These are phyloP conservation scores for Monosporascus sp. DNA, from an alignment of 2,329 filamentous ascomycete species.

Conservation along the genomic window DNA sequence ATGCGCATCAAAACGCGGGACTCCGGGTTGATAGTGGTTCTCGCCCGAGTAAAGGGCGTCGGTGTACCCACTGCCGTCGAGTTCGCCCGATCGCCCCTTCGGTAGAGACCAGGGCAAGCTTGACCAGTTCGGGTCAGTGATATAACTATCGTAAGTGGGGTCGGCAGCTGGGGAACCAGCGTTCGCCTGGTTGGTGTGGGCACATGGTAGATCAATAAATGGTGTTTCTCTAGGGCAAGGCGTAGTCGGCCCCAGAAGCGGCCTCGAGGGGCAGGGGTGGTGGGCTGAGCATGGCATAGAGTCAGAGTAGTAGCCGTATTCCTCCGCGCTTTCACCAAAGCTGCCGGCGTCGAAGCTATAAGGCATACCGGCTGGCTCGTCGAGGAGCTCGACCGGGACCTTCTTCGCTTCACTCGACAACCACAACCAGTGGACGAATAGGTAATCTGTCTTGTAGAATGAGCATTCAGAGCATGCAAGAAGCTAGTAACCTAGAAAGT, in stretches of 20 bases:
- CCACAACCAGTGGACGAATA: neutral
- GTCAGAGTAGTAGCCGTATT: neutral
- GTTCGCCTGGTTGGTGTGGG: too few relatives aligned
- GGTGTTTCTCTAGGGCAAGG: neutral
- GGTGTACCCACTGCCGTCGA: neutral
- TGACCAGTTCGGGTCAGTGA: neutral
- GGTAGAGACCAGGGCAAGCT: neutral
- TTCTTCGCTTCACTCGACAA: neutral
- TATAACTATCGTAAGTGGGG: neutral
- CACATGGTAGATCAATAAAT: neutral
- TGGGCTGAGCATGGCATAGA: neutral
- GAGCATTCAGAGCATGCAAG: neutral
- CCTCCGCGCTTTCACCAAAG: neutral
- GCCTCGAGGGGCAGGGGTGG: neutral
- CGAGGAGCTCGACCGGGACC: neutral
- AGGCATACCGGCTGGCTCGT: neutral
- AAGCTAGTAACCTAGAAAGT: too few relatives aligned
- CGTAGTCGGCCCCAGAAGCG: neutral
- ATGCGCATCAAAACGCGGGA: neutral
- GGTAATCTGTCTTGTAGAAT: neutral
- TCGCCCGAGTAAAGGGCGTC: neutral
- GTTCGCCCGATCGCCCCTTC: neutral
- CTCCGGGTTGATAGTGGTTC: neutral
- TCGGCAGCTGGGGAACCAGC: neutral
- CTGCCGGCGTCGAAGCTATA: neutral